A percentile compares a stretch with the other conserved stretches of the same genome.
phyloP scores from a whole-genome alignment of 2,329 filamentous ascomycete species.

The Penicillium sclerotigenum region DNA sequence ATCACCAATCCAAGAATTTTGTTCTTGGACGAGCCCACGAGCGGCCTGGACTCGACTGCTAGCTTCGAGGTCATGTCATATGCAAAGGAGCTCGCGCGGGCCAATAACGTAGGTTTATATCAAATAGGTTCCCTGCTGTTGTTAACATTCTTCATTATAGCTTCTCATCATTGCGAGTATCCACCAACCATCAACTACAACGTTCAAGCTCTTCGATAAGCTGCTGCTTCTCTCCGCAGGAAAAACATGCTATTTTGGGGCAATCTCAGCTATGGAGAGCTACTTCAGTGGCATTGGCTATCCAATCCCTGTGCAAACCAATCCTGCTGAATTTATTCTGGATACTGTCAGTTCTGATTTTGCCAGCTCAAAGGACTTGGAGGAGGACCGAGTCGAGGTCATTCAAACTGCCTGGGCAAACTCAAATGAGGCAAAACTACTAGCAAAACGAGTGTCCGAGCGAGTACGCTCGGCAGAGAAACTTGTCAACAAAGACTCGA shows the following conservation, averaged over 20 bases:
- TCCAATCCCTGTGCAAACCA: conserved; percentile 66
- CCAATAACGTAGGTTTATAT: conserved; percentile 56
- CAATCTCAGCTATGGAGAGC: conserved; percentile 53
- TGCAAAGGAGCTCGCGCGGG: conserved; percentile 62
- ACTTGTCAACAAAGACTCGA: conserved; percentile 17
- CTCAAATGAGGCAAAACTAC: conserved; percentile 44
- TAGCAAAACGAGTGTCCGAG: conserved; percentile 29
- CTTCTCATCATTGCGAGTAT: conserved; percentile 78
- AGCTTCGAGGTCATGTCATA: conserved; percentile 75
- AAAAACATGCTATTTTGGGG: conserved; percentile 69
- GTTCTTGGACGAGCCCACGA: conserved; percentile 82
- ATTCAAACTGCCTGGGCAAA: conserved; percentile 57
- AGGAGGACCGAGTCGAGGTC: conserved; percentile 49
- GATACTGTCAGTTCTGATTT: conserved; percentile 79
- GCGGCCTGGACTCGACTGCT: conserved; percentile 74
- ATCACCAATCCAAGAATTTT: conserved; percentile 77
- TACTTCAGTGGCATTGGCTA: conserved; percentile 64
- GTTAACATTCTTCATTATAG: conserved; percentile 37
- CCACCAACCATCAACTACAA: conserved; percentile 78
- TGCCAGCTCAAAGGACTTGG: conserved; percentile 48
- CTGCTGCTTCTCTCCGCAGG: conserved; percentile 70
- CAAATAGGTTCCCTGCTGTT: background rate
- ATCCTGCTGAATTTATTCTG: conserved; percentile 76
- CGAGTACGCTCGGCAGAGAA: conserved; percentile 22
- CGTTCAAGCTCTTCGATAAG: conserved; percentile 77